Conservation (phyloP, 768 basidiomycete species). For the Boletus coccyginus region DNA sequence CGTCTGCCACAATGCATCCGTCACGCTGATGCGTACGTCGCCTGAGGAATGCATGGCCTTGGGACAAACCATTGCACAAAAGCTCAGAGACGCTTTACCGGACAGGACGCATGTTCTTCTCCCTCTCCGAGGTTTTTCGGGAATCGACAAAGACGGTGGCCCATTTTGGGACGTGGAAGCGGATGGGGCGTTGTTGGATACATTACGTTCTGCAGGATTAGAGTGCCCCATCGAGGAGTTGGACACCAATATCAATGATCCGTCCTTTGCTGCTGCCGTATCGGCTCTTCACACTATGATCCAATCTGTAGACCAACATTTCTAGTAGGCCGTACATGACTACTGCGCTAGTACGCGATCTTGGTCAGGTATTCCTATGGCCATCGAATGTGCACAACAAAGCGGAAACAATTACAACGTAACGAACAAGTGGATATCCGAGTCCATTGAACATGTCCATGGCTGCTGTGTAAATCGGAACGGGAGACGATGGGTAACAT, state of each 20-base stretch:
- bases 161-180: conserved; percentile 27
- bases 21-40: conserved; percentile 33
- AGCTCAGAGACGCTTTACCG: conserved; percentile 15
- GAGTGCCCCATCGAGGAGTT: conserved; percentile 20
- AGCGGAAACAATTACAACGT: conserved; percentile 44
- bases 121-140: conserved; percentile 27
- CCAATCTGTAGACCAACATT: not conserved
- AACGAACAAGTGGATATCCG: conserved; percentile 50
- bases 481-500: conserved; percentile 29
- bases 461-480: conserved; percentile 29
- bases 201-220: conserved; percentile 14
- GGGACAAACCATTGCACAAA: conserved; percentile 19
- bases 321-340: not conserved
- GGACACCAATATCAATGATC: conserved; percentile 27
- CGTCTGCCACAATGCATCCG: conserved; percentile 24
- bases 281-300: conserved; percentile 20
- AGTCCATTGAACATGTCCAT: conserved; percentile 52
- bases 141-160: conserved; percentile 20
- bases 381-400: conserved; percentile 7
- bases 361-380: conserved; percentile 1
- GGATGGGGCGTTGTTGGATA: conserved; percentile 18
- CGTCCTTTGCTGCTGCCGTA: conserved; percentile 18
- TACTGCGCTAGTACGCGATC: not conserved
- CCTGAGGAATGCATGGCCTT: conserved; percentile 22
- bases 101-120: conserved; percentile 22